phyloP scores from a whole-genome alignment of 75 land plant genomes.

The Pinus tabuliformis region DNA sequence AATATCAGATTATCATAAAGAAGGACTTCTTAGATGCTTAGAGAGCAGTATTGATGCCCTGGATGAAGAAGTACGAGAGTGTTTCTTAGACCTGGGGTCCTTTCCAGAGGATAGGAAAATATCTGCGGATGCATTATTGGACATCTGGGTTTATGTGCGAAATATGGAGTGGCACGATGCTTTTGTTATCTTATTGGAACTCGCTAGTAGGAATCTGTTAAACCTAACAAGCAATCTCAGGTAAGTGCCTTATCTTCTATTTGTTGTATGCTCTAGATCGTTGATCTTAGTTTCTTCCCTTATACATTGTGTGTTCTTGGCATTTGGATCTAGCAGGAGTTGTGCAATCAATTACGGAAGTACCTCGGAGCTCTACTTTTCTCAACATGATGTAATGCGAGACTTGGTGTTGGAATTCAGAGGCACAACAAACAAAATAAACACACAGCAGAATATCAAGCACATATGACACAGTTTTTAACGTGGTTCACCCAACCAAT shows the following conservation, averaged over 20 bases:
- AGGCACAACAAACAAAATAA: too few species aligned
- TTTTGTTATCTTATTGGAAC: slow-evolving; percentile 45
- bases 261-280: not conserved
- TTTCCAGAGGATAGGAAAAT: slow-evolving; percentile 63
- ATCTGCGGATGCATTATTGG: slow-evolving; percentile 44
- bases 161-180: slow-evolving; percentile 45
- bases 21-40: slow-evolving; percentile 39
- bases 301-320: not conserved
- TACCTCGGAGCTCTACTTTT: slow-evolving; percentile 39
- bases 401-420: too few species aligned
- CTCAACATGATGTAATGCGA: slow-evolving; percentile 59
- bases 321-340: not conserved
- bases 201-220: slow-evolving; percentile 46
- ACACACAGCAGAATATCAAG: too few species aligned
- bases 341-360: slow-evolving; percentile 13
- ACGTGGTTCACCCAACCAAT: too few species aligned
- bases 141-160: slow-evolving; percentile 49
- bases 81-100: slow-evolving; percentile 53
- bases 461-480: too few species aligned
- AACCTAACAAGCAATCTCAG: slow-evolving; percentile 34
- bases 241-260: not conserved
- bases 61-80: slow-evolving; percentile 28
- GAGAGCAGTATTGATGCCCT: slow-evolving; percentile 31
- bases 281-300: not conserved
- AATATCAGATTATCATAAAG: slow-evolving; percentile 46